Evolutionary conservation across 2,329 filamentous ascomycete species (phyloP).

Genomic region (Tolypocladium inflatum): DNA sequence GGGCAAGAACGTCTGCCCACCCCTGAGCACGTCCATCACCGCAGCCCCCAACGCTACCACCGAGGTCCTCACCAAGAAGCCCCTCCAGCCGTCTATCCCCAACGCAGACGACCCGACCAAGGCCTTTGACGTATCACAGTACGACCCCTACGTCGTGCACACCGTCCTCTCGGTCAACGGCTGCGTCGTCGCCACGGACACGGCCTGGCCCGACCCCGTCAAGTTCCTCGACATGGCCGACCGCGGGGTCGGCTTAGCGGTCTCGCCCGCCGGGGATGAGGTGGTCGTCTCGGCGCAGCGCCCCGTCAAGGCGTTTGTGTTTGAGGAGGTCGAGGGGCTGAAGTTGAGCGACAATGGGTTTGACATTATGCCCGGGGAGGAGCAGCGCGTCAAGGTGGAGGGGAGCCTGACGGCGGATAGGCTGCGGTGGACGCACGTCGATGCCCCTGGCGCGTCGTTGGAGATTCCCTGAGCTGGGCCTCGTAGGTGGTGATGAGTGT

Average conservation of each 20-base stretch:
- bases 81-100: slow-evolving; percentile 13
- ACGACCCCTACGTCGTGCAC: slow-evolving; percentile 35
- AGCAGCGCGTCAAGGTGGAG: slow-evolving; percentile 10
- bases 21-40: slow-evolving; percentile 13
- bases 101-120: slow-evolving; percentile 18
- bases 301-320: slow-evolving; percentile 48
- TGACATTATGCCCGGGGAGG: slow-evolving; percentile 43
- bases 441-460: slow-evolving; percentile 6
- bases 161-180: slow-evolving; percentile 28
- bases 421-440: slow-evolving; percentile 9
- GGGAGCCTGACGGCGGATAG: slow-evolving; percentile 1
- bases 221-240: slow-evolving; percentile 47
- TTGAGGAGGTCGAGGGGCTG: slow-evolving; percentile 36
- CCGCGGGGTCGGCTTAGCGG: slow-evolving; percentile 24
- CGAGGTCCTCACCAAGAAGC: slow-evolving; percentile 16
- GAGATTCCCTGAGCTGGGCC: background rate
- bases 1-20: slow-evolving; percentile 22
- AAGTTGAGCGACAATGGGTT: slow-evolving; percentile 47
- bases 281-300: slow-evolving; percentile 25
- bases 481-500: background rate
- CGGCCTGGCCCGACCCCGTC: slow-evolving; percentile 52
- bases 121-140: background rate
- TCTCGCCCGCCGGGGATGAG: slow-evolving; percentile 8
- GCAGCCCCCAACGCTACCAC: slow-evolving; percentile 28
- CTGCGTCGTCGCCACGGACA: slow-evolving; percentile 33